Base-by-base conservation (phyloP, 371 early-diverging fungal species). In the Batrachochytrium dendrobatidis region DNA sequence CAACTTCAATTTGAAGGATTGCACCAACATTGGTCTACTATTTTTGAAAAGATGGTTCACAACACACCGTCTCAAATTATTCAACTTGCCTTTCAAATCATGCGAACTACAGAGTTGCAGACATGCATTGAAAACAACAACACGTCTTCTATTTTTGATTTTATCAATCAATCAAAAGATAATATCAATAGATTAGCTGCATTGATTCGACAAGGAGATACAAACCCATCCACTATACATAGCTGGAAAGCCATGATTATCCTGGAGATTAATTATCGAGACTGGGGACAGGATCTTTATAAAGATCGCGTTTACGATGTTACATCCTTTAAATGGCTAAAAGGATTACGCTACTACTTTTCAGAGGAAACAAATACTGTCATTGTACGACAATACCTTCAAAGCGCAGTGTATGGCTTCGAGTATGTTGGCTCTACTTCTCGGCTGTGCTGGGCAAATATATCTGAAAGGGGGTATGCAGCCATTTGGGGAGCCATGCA, bases 341-440 rank as follows among this genome's bases (percentile, higher is more conserved):
- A 45, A 2, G 56, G 48, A 8, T 15, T 61, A 6, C 25, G 51
- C 15, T 61, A 61, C 51, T 34, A 58, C 34, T 54, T 34, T 32
- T 28, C 25, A 1, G 56, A 61, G 33, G 61, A 61, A 15, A 50
- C 44, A 20, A 30, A 29, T 17, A 7, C 17, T n/a, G 34, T 61
- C n/a, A 59, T 6, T 6, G 48, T 61, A 30, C 31, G 28, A 33
- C 61, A 61, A 35, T 55, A 34, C n/a, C n/a, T 61, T 4, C 45
- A 49, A 7, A 20, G 31, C 3, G 46, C 51, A 15, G 24, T 5
- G n/a, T 61, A 61, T 29, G 57, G 57, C 3, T 61, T 58, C 51
- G 61, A 61, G 31, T 61, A 61, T 30, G 8, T 55, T 22, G 56
- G 59, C 22, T 12, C 50, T 15, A n/a, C 12, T 5, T 7, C 51